These are phyloP conservation scores for Aphanoascus verrucosus DNA, from an alignment of 2,329 filamentous ascomycete species.

Conservation along the genomic window DNA sequence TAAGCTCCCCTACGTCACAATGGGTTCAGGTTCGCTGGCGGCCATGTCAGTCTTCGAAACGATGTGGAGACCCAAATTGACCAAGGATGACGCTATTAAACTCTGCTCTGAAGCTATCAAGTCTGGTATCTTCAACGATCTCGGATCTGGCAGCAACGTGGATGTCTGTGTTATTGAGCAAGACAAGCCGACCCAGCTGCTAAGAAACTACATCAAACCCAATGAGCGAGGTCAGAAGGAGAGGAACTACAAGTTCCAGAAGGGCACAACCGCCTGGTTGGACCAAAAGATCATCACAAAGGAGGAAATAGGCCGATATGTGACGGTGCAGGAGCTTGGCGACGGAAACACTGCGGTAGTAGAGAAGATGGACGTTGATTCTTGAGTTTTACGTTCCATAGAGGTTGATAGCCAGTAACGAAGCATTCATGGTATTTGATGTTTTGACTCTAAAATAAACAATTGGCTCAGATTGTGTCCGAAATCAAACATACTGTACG, in stretches of 20 bases:
- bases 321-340: slow-evolving; percentile 77
- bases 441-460: too few species aligned
- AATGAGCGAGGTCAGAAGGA: slow-evolving; percentile 87
- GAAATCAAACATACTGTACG: too few species aligned
- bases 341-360: slow-evolving; percentile 51
- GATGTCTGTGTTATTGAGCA: slow-evolving; percentile 91
- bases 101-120: slow-evolving; percentile 78
- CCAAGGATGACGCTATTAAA: slow-evolving; percentile 68
- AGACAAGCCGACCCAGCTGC: slow-evolving; percentile 77
- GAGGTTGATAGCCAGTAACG: background rate
- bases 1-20: slow-evolving; percentile 98
- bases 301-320: slow-evolving; percentile 87
- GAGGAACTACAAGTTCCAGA: slow-evolving; percentile 80
- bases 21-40: slow-evolving; percentile 90
- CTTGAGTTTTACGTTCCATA: slow-evolving; percentile 17
- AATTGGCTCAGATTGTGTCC: too few species aligned
- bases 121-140: slow-evolving; percentile 96
- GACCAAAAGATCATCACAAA: slow-evolving; percentile 94
- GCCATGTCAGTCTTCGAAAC: slow-evolving; percentile 99
- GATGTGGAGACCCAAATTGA: slow-evolving; percentile 73
- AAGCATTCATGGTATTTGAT: background rate
- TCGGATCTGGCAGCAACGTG: slow-evolving; percentile 94
- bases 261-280: slow-evolving; percentile 88
- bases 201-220: slow-evolving; percentile 86
- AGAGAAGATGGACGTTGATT: slow-evolving; percentile 57